Evolutionary conservation across 768 basidiomycete species (phyloP).

Genomic region (Peribolospora baueri): DNA sequence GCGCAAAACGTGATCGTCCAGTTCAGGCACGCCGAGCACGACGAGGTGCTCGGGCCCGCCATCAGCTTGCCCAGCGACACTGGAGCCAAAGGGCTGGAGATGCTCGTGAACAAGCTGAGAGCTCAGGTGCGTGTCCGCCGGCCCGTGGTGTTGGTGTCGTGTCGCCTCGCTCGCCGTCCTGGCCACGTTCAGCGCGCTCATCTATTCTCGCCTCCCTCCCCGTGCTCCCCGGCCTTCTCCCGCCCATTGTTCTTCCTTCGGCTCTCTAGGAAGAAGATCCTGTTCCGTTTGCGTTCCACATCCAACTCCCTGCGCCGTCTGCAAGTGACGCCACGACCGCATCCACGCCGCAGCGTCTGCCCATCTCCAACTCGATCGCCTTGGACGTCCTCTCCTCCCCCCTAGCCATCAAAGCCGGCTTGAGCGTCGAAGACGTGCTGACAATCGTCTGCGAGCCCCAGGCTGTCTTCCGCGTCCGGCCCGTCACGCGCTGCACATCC

Average conservation of each 20-base stretch:
- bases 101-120: slow-evolving; percentile 65
- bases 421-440: slow-evolving; percentile 51
- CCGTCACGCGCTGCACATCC: slow-evolving; percentile 59
- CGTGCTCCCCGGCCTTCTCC: neutral
- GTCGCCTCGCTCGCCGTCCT: no score
- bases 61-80: slow-evolving; percentile 76
- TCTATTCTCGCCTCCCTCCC: no score
- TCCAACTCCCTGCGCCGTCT: slow-evolving; percentile 31
- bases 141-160: no score
- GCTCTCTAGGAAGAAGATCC: slow-evolving; percentile 37
- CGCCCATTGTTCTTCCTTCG: slow-evolving; percentile 2
- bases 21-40: slow-evolving; percentile 76
- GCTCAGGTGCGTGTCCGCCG: slow-evolving; percentile 33
- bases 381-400: slow-evolving; percentile 44
- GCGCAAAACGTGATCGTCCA: slow-evolving; percentile 62
- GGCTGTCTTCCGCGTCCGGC: slow-evolving; percentile 78
- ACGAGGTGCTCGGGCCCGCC: slow-evolving; percentile 51
- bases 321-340: neutral
- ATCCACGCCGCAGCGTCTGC: slow-evolving; percentile 4
- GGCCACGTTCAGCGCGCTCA: no score
- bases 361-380: slow-evolving; percentile 37
- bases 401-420: slow-evolving; percentile 38
- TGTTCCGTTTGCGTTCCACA: slow-evolving; percentile 75
- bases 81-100: slow-evolving; percentile 55
- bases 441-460: slow-evolving; percentile 79